Base-by-base conservation (phyloP, 176 grass and related monocot genomes). In the Zoysia japonica region DNA sequence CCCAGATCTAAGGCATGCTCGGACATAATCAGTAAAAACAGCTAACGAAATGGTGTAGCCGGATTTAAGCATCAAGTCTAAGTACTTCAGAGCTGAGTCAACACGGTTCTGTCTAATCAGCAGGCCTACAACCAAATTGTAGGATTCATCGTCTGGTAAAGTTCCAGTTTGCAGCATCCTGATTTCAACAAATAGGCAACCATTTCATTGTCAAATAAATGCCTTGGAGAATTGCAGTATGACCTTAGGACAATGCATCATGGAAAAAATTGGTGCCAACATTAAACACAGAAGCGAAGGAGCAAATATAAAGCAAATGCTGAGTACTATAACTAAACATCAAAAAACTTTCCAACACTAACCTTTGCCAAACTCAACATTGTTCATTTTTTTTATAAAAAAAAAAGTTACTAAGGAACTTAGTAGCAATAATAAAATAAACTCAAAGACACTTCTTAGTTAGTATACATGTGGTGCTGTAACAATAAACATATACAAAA, bases 151-250 rank as follows among this genome's bases (percentile, higher is more conserved):
- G 57, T 99, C 88, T 88, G 96, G 92, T 68, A 73, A 51, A 49
- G 62, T 90, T 70, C 92, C 86, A 79, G 88, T 92, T 87, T 88
- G 88, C 88, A 99, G 82, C 96, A 99, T 99, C 86, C 92, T 99
- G 92, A 84, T 85, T 86, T 83, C 82, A 93, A 93, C 72, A 88
- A 85, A 91, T 74, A 87, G 71, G 61, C 39, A 78, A 85, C 71
- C 39, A 89, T 87, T 93, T 75, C 51, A 77, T 69, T 69, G 79
- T 79, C 43, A 86, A 74, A 67, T 70, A 9, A 63, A 69, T 78
- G 37, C 17, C 68, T 15, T 70, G 48, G 9, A 39, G 44, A 80
- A 2, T 54, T 43, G 65, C 54, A 91, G 46, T 75, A 8, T 72
- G 46, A 55, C 65, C 57, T 67, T 83, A 48, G 79, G 52, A 62